Evolutionary conservation across 345 rosid species (phyloP).

Genomic region (Eutrema heterophyllum): DNA sequence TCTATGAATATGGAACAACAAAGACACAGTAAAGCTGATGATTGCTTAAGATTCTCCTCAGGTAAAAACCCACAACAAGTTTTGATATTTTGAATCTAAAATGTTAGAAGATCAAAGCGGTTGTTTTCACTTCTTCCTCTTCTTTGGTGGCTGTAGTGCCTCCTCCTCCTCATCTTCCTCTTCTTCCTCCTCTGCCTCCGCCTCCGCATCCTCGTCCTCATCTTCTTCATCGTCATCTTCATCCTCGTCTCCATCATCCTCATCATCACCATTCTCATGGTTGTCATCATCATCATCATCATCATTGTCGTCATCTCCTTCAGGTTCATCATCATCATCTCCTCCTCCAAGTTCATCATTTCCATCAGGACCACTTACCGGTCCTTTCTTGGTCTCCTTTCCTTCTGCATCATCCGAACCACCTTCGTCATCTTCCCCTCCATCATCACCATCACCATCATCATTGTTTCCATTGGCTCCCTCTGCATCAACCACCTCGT

Average conservation of each 20-base stretch:
- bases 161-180: slow-evolving; percentile 81
- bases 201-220: slow-evolving; percentile 38
- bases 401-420: slow-evolving; percentile 38
- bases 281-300: slow-evolving; percentile 41
- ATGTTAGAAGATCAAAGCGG: neutral
- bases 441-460: slow-evolving; percentile 39
- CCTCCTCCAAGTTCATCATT: slow-evolving; percentile 25
- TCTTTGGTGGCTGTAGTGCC: slow-evolving; percentile 86
- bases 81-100: slow-evolving; percentile 18
- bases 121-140: slow-evolving; percentile 77
- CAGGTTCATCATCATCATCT: slow-evolving; percentile 21
- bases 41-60: neutral
- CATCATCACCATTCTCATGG: slow-evolving; percentile 30
- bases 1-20: slow-evolving; percentile 10
- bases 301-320: slow-evolving; percentile 38
- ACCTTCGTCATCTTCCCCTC: slow-evolving; percentile 38
- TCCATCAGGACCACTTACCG: slow-evolving; percentile 36
- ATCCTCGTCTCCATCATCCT: slow-evolving; percentile 29
- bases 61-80: slow-evolving; percentile 17
- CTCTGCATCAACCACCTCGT: slow-evolving; percentile 53
- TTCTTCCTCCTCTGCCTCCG: slow-evolving; percentile 43
- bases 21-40: slow-evolving; percentile 12
- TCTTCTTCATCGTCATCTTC: slow-evolving; percentile 38
- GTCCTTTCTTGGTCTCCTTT: slow-evolving; percentile 43
- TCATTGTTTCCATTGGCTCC: slow-evolving; percentile 41